These are phyloP conservation scores for Gillenia trifoliata DNA, from an alignment of 306 rosid genomes.

Conservation along the genomic window DNA sequence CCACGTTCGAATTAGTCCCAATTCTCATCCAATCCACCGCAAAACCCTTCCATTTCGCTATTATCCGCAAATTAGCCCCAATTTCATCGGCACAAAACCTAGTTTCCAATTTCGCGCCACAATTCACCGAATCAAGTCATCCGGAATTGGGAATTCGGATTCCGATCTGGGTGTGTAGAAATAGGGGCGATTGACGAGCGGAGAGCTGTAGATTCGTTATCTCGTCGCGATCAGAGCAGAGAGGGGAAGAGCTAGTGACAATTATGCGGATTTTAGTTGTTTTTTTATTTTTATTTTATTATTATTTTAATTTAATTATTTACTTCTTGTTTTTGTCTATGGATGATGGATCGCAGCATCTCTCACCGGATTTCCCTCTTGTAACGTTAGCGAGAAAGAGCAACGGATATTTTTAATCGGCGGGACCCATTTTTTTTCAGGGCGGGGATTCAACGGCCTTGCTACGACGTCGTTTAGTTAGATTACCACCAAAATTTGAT, in stretches of 20 bases:
- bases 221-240: conserved; percentile 37
- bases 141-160: not conserved
- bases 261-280: conserved; percentile 1
- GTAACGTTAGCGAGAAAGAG: not conserved
- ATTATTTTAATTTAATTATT: not conserved
- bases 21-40: not conserved
- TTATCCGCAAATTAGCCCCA: not conserved
- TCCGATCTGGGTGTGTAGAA: conserved; percentile 7
- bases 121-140: not conserved
- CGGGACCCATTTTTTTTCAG: conserved; percentile 4
- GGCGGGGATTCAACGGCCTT: not conserved
- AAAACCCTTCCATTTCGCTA: not conserved
- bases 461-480: not conserved
- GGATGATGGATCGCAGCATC: conserved; percentile 12
- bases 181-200: not conserved
- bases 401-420: conserved; percentile 9
- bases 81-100: not conserved
- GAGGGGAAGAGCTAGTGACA: conserved; percentile 15
- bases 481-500: not conserved
- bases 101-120: conserved; percentile 20
- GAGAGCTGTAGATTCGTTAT: conserved; percentile 38
- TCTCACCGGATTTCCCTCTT: conserved; percentile 30
- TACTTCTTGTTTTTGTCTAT: not conserved
- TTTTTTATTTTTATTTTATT: not conserved
- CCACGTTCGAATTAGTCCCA: not conserved